Evolutionary conservation across 129 eudicot species (phyloP).

Genomic region (Saussurea involucrata): DNA sequence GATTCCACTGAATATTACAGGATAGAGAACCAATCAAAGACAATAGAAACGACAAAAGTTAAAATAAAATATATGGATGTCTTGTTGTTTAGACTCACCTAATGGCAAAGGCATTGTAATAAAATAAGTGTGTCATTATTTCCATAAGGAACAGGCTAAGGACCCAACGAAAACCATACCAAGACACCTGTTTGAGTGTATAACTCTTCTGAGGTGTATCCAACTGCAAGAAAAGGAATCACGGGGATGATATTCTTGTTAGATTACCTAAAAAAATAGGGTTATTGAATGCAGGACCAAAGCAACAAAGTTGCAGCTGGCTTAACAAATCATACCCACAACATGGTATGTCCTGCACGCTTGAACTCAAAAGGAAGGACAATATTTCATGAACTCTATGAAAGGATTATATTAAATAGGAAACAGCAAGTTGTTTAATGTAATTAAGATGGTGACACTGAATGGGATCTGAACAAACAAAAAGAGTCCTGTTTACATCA

Average conservation of each 20-base stretch:
- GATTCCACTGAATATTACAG: conserved; percentile 52
- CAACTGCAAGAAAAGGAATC: conserved; percentile 48
- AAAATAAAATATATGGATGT: neutral
- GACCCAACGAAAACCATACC: conserved; percentile 91
- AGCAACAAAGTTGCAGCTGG: neutral
- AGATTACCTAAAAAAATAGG: neutral
- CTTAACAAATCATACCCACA: neutral
- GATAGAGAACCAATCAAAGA: conserved; percentile 7
- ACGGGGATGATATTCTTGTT: neutral
- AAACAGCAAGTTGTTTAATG: no score
- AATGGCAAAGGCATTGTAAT: conserved; percentile 89
- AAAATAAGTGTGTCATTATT: conserved; percentile 77
- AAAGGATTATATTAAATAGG: no score
- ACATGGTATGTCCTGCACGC: no score
- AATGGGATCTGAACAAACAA: no score
- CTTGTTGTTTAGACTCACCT: conserved; percentile 45
- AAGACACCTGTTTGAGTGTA: conserved; percentile 55
- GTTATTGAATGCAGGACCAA: neutral
- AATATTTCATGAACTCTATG: no score
- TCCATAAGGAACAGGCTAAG: conserved; percentile 74
- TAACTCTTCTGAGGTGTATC: conserved; percentile 72
- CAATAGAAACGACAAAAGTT: neutral
- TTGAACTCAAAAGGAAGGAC: no score
- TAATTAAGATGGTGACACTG: no score
- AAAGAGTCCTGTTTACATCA: no score